phyloP scores from a whole-genome alignment of 2,329 filamentous ascomycete genomes.

The Claviceps digitariae region DNA sequence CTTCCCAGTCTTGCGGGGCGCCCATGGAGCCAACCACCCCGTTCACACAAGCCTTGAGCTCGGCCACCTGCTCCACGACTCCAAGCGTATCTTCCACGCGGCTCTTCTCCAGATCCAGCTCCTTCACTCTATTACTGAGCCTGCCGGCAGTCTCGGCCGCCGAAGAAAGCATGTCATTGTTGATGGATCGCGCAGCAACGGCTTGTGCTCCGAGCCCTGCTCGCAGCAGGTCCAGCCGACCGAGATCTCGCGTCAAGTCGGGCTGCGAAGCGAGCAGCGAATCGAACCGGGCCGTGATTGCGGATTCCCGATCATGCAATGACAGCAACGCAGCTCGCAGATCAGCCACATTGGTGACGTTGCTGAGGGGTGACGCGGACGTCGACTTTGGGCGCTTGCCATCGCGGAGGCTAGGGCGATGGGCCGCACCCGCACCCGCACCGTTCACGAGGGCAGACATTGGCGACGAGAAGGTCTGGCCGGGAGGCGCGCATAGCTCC shows the following conservation, averaged over 20 bases:
- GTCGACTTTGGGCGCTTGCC: conserved; percentile 13
- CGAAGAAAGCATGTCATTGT: conserved; percentile 79
- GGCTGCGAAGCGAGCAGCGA: conserved; percentile 69
- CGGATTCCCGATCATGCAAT: conserved; percentile 62
- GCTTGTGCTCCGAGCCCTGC: conserved; percentile 80
- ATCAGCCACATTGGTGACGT: conserved; percentile 62
- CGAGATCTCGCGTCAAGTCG: conserved; percentile 74
- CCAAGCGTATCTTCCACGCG: conserved; percentile 80
- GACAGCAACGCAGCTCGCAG: conserved; percentile 64
- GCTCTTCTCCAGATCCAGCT: conserved; percentile 80
- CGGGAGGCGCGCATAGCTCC: conserved; percentile 30
- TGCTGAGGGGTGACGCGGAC: conserved; percentile 36
- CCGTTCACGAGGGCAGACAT: conserved; percentile 36
- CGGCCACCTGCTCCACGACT: conserved; percentile 90
- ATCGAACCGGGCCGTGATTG: conserved; percentile 62
- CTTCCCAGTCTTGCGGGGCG: conserved; percentile 96
- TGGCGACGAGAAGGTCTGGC: conserved; percentile 24
- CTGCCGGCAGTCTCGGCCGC: conserved; percentile 76
- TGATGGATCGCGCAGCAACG: conserved; percentile 67
- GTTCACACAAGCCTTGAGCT: conserved; percentile 91
- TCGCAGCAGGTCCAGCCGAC: conserved; percentile 76
- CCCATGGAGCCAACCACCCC: conserved; percentile 95
- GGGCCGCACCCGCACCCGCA: no score
- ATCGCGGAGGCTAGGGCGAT: conserved; percentile 20
- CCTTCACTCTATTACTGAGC: conserved; percentile 75